Base-by-base conservation (phyloP, 2,329 filamentous ascomycete genomes). In the Ascochyta lentis region DNA sequence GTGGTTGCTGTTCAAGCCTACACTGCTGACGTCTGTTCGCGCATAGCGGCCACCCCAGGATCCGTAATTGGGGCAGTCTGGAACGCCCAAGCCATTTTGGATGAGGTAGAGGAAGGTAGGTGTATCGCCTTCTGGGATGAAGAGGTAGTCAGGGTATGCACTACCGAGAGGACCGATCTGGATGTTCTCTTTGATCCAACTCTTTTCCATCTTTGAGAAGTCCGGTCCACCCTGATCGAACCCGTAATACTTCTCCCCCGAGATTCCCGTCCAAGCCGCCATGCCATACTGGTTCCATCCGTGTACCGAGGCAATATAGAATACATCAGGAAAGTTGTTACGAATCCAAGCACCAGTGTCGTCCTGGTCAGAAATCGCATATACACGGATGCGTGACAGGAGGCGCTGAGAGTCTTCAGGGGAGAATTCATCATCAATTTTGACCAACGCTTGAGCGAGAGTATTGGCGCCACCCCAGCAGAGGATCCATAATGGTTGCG, bases 321-420 rank as follows among this genome's bases (percentile, higher is more conserved):
- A 81, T 6, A 86, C 65, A 24, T 83, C 78, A 0, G 84, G 83
- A 56, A 80, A 86, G 3, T 76, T 78, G 41, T 75, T 70, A 15
- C 84, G 79, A 33, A 87, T 81, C 84, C 83, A 86, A 0, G 78
- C 70, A 0, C 83, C 83, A 0, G 81, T 80, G 57, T 87, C 80
- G 57, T 86, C 84, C 60, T 86, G 84, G 59, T 86, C 84, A 6
- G 82, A 85, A 50, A 86, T 85, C 33, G 83, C 72, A 27, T 76
- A 76, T 3, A 76, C 67, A 3, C 73, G 68, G 3, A 76, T 38
- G 10, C 71, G 67, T 1, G 71, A 73, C 16, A 72, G 59, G 1
- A 75, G 62, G 12, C 71, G 69, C 24, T 64, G 64, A 5, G 71
- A 67, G 49, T 75, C 71, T 48, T 74, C 72, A 4, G 72, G 71